Percentiles rank a stretch among this genome's conserved stretches.
These are phyloP conservation scores for Casuarina equisetifolia DNA, from an alignment of 306 rosid species.

Conservation along the genomic window DNA sequence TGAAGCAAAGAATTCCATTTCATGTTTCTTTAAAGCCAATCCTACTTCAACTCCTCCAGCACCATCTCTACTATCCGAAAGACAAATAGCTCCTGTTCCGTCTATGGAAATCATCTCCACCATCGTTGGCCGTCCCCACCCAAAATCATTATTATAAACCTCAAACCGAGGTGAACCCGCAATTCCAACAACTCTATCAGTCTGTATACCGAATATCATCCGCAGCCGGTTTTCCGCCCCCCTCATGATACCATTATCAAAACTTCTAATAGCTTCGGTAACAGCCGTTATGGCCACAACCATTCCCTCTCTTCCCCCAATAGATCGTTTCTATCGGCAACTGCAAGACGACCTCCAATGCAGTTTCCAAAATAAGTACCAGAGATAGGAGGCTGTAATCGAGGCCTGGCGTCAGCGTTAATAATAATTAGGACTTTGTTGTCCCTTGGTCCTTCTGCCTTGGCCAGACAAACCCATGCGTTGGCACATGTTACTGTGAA, in stretches of 20 bases:
- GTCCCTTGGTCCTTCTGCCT: conserved; percentile 24
- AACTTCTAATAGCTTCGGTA: neutral
- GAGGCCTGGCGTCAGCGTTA: conserved; percentile 31
- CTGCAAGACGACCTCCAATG: neutral
- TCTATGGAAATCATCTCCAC: conserved; percentile 41
- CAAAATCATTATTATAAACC: conserved; percentile 44
- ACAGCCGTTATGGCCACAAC: conserved; percentile 13
- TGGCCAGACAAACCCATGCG: conserved; percentile 27
- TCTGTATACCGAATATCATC: neutral
- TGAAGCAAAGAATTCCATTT: conserved; percentile 19
- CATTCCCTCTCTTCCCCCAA: conserved; percentile 27
- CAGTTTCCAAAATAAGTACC: conserved; percentile 49
- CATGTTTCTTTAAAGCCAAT: conserved; percentile 3
- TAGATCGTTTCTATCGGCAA: neutral
- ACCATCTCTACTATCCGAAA: conserved; percentile 34
- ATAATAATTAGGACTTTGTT: conserved; percentile 1
- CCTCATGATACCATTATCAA: conserved; percentile 20
- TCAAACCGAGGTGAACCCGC: conserved; percentile 55
- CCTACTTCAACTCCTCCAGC: conserved; percentile 39
- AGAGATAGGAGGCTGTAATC: conserved; percentile 29
- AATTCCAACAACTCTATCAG: conserved; percentile 18
- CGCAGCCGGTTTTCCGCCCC: conserved; percentile 12
- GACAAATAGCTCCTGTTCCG: conserved; percentile 24
- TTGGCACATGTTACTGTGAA: conserved; percentile 32
- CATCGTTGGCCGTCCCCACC: conserved; percentile 49